Base-by-base conservation (phyloP, 192 early-diverging fungal species). In the Coemansia sp. region DNA sequence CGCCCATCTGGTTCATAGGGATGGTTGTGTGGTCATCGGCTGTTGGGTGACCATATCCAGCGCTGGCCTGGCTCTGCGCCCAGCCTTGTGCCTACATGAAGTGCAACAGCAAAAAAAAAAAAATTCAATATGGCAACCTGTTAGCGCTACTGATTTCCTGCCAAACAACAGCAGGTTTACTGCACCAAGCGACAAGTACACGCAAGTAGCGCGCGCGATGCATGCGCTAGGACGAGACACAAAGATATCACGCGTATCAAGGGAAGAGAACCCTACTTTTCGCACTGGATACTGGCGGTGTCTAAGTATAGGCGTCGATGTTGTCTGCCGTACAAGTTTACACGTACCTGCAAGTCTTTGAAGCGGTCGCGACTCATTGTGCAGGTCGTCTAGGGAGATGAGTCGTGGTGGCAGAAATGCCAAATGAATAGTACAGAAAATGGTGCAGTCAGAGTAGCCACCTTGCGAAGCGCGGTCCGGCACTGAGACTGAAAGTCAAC, bases 341-440 rank as follows among this genome's bases (percentile, higher is more conserved):
- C 48, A 45, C 72, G 19, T 74, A 74, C 72, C 65, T 63, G 65
- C 39, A 74, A 39, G 31, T 67, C 72, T 21, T 42, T 41, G 59
- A 74, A 59, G 40, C 66, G 67, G 56, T 74, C 72, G 51, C 66
- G 66, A 53, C 72, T 66, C 72, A 74, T 74, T 45, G 57, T 37
- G 29, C 33, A 34, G 29, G 31, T 19, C 6, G 24, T 11, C 31
- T 56, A 33, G 1, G 29, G 53, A 34, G 53, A 56, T 56, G 53
- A 56, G 53, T 34, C 53, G 31, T 33, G 53, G 29, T 56, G 31
- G 31, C 13, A n/a, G 53, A 29, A 56, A 34, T 34, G 53, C 53
- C 24, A 56, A 56, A n/a, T 56, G 53, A 56, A 56, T 29, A 34
- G 53, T 56, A 48, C 64, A 66, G 39, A 29, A 51, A 48, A 35